Percentiles rank a stretch among this genome's conserved stretches.
Evolutionary conservation across 164 flowering plant species (phyloP).

Genomic region (Warburgia ugandensis): DNA sequence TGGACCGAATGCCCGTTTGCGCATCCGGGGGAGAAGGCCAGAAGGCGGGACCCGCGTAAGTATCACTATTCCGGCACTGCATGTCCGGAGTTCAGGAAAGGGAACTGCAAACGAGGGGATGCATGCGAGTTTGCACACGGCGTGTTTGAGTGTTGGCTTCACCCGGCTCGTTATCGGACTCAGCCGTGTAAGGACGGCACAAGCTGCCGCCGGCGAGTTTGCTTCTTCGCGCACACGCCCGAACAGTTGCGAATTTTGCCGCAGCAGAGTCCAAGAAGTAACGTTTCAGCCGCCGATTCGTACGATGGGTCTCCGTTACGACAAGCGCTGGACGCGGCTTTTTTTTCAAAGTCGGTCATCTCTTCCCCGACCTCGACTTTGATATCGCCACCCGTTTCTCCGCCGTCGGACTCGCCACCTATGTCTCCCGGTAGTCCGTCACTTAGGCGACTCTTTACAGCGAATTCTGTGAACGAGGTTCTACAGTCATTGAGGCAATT

Average conservation of each 20-base stretch:
- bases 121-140: slow-evolving; percentile 84
- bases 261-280: slow-evolving; percentile 27
- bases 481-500: slow-evolving; percentile 45
- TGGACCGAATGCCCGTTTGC: slow-evolving; percentile 96
- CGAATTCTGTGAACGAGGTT: slow-evolving; percentile 41
- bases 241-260: slow-evolving; percentile 59
- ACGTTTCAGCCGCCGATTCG: slow-evolving; percentile 7
- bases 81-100: slow-evolving; percentile 78
- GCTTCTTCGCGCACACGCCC: slow-evolving; percentile 80
- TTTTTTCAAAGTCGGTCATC: slow-evolving; percentile 10
- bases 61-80: slow-evolving; percentile 73
- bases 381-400: slow-evolving; percentile 36
- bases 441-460: slow-evolving; percentile 33
- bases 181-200: slow-evolving; percentile 88
- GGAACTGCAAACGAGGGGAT: slow-evolving; percentile 69
- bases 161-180: slow-evolving; percentile 80
- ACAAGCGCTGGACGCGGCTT: slow-evolving; percentile 25
- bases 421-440: slow-evolving; percentile 29
- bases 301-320: slow-evolving; percentile 53
- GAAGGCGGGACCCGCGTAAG: slow-evolving; percentile 77
- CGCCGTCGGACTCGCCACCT: slow-evolving; percentile 49
- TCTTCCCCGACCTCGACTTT: slow-evolving; percentile 27
- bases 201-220: slow-evolving; percentile 61
- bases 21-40: slow-evolving; percentile 89
- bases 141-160: slow-evolving; percentile 95